Conservation (phyloP, 257 asterid genomes). For the Solanum ossicruentum region DNA sequence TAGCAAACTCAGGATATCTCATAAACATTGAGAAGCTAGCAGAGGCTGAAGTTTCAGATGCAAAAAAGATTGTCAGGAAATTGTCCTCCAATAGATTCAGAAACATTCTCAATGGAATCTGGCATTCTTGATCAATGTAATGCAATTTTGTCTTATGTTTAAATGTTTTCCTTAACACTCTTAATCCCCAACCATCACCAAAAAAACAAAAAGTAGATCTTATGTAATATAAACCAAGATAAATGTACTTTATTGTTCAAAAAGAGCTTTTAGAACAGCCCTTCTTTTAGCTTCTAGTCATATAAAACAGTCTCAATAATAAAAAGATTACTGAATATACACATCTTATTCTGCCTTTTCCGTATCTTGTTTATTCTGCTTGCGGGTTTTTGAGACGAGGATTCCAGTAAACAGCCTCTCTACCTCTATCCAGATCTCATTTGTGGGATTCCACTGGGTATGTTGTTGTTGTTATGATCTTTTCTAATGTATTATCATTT, state of each 20-base stretch:
- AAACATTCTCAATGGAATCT: slow-evolving; percentile 44
- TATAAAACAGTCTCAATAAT: neutral
- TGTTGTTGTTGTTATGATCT: neutral
- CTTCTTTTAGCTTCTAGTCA: neutral
- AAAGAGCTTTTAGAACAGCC: slow-evolving; percentile 3
- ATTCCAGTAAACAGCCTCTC: too few relatives aligned
- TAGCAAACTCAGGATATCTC: slow-evolving; percentile 51
- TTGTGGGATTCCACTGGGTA: too few relatives aligned
- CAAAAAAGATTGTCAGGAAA: slow-evolving; percentile 69
- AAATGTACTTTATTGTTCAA: neutral
- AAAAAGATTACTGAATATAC: neutral
- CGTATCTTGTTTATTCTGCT: too few relatives aligned
- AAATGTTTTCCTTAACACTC: neutral
- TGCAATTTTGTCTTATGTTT: neutral
- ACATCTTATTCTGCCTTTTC: neutral
- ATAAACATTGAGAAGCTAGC: slow-evolving; percentile 73
- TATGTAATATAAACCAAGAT: slow-evolving; percentile 17
- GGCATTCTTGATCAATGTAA: slow-evolving; percentile 48
- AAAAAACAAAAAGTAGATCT: neutral
- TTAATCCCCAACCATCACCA: too few relatives aligned
- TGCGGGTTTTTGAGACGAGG: too few relatives aligned
- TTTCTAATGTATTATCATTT: neutral
- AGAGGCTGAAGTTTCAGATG: slow-evolving; percentile 66
- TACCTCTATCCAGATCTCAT: too few relatives aligned
- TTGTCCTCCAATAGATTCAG: slow-evolving; percentile 44